Conservation (phyloP, 805 yeast genomes). For the Saccharomycopsis schoenii region DNA sequence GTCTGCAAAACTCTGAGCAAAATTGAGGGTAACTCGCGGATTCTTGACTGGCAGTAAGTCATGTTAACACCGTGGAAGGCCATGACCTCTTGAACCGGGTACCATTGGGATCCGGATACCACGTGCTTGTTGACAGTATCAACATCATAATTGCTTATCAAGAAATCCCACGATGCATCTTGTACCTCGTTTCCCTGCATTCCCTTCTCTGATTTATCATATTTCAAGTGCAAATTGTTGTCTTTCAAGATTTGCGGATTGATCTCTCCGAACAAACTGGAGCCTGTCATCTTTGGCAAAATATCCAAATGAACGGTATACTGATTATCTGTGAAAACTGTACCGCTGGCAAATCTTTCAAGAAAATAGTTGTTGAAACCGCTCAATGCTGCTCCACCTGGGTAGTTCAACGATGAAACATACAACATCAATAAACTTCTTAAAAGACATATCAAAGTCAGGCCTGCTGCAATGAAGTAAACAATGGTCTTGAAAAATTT, state of each 20-base stretch:
- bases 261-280: slow-evolving; percentile 62
- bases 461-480: not conserved
- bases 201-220: slow-evolving; percentile 68
- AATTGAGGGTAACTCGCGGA: slow-evolving; percentile 8
- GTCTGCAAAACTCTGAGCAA: not conserved
- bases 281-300: slow-evolving; percentile 82
- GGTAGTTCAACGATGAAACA: slow-evolving; percentile 69
- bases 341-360: slow-evolving; percentile 11
- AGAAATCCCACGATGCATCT: not conserved
- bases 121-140: not conserved
- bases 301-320: slow-evolving; percentile 63
- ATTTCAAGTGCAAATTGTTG: slow-evolving; percentile 29
- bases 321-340: slow-evolving; percentile 19
- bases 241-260: slow-evolving; percentile 24
- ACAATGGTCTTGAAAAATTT: slow-evolving; percentile 13
- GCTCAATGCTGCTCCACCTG: slow-evolving; percentile 73
- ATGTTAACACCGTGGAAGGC: slow-evolving; percentile 28
- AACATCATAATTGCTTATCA: slow-evolving; percentile 20
- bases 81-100: slow-evolving; percentile 28
- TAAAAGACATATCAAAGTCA: slow-evolving; percentile 22
- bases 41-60: slow-evolving; percentile 28
- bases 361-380: slow-evolving; percentile 38
- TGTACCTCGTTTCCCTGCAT: slow-evolving; percentile 4
- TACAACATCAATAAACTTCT: slow-evolving; percentile 44
- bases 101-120: slow-evolving; percentile 33